These are phyloP conservation scores for Cercospora janseana DNA, from an alignment of 2,329 filamentous ascomycete species.

Conservation along the genomic window DNA sequence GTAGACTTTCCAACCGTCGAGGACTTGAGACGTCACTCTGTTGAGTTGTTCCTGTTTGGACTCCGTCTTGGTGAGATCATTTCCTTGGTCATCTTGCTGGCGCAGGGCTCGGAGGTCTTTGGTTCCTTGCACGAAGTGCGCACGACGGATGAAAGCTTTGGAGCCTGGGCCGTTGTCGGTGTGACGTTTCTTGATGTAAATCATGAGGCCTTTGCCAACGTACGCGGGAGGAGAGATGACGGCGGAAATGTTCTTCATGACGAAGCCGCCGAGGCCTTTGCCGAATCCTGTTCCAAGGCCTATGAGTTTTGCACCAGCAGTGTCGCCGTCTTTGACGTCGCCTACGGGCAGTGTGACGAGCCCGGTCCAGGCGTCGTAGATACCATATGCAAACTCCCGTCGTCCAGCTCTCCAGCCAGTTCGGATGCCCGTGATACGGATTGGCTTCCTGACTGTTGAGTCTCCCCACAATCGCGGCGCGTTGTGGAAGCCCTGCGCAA, in stretches of 20 bases:
- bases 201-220: constrained; percentile 77
- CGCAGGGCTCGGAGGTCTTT: constrained; percentile 31
- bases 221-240: constrained; percentile 68
- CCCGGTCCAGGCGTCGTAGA: constrained; percentile 80
- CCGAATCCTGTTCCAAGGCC: constrained; percentile 61
- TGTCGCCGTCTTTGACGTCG: constrained; percentile 58
- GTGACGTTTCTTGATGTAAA: constrained; percentile 63
- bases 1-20: constrained; percentile 36
- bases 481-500: constrained; percentile 86
- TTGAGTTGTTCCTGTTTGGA: constrained; percentile 23
- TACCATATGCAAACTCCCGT: constrained; percentile 58
- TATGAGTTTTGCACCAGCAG: constrained; percentile 30
- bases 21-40: constrained; percentile 25
- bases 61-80: no score
- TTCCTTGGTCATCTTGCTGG: constrained; percentile 17
- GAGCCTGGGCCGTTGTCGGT: constrained; percentile 30
- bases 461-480: constrained; percentile 82
- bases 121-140: constrained; percentile 36
- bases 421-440: constrained; percentile 73
- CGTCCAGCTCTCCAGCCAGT: constrained; percentile 74
- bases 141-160: constrained; percentile 32
- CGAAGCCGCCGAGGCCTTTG: constrained; percentile 76
- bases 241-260: constrained; percentile 77
- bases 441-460: constrained; percentile 69
- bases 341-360: constrained; percentile 73